Base-by-base conservation (phyloP, 108 stramenopile species). In the Cylindrotheca fusiformis region DNA sequence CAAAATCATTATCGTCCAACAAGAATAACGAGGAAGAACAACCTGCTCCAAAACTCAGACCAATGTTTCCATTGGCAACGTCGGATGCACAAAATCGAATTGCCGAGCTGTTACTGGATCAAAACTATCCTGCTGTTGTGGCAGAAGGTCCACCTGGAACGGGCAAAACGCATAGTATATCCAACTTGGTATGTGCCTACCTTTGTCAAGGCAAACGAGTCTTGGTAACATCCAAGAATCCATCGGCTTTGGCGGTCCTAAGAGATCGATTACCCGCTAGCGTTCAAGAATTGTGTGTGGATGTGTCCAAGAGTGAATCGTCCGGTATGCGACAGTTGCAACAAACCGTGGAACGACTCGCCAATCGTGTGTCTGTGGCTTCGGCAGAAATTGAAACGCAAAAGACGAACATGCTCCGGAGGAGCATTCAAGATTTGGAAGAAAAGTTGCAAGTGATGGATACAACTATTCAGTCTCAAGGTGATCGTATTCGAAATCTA, bases 181-280 rank as follows among this genome's bases (percentile, higher is more conserved):
- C 84, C 45, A 85, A 85, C 46, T 71, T 85, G 45, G 63, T 85
- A 2, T 81, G 80, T 60, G 71, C 79, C 21, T 79, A 79, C 56
- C 55, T 85, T 17, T 72, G 78, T 58, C 67, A 76, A 55, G 80
- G 80, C 5, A 85, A 85, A 54, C 75, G 84, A 41, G 84, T 85
- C 0, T 52, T 85, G 53, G 80, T 82, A 1, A 82, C 80, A 2
- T 73, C 71, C 52, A 85, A 81, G 66, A 68, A 60, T 55, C 67
- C 80, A n/a, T 66, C 80, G 28, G 84, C 84, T 44, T 53, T 85
- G 50, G 62, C 72, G 6, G 84, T 85, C 0, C 60, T 85, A 0
- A 67, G 80, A 22, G 55, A 76, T 23, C 70, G 80, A 29, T 67
- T 85, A 6, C 84, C 84, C 1, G 31, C 52, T 24, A 63, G 75